Evolutionary conservation across 352 stramenopile species (phyloP), one percentile per base, ranked within the genome.

Genomic region (Phytopythium montanum): DNA sequence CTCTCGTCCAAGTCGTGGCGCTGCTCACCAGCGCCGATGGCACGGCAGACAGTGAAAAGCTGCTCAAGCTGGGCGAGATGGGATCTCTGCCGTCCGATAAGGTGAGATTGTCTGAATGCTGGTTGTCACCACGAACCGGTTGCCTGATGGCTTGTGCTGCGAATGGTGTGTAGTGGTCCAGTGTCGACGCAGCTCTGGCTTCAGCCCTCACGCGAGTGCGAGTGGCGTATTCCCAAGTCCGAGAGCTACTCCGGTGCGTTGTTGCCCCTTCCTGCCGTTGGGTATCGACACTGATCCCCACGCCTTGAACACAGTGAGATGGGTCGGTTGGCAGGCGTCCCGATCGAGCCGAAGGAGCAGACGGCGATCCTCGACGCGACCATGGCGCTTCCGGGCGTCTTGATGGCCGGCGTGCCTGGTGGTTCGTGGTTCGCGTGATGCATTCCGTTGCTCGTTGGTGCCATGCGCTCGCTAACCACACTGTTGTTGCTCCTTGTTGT

Each of bases 331-430:
- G 94, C 96, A 14, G 75, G 72, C 16, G 96, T 98, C 31, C 92
- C 90, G 2, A 95, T 99, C 57, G 96, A 99, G 66, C 96, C 96
- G 26, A 71, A 79, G 1, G 76, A 85, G 59, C 97, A 99, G 66
- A 97, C 92, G 7, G 69, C 62, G 56, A 76, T 99, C 4, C 87
- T 97, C 7, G 86, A 99, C 68, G 94, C 92, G 57, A 99, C 96
- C 1, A 79, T 96, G 70, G 66, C 70, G 21, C 66, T 99, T 28
- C 90, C 96, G 29, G 97, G 97, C 41, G 97, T 99, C 13, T 62
- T 99, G 23, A 85, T 94, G 7, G 91, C 89, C 49, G 93, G 96
- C 38, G 95, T 99, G 13, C 97, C 97, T 58, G 96, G 97, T 53
- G 85, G 85, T 94, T 68, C 3, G 49, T 9, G 6, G 4, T 33